Conservation (phyloP, 176 grass and related monocot genomes). For the Coix lacrymajobi region DNA sequence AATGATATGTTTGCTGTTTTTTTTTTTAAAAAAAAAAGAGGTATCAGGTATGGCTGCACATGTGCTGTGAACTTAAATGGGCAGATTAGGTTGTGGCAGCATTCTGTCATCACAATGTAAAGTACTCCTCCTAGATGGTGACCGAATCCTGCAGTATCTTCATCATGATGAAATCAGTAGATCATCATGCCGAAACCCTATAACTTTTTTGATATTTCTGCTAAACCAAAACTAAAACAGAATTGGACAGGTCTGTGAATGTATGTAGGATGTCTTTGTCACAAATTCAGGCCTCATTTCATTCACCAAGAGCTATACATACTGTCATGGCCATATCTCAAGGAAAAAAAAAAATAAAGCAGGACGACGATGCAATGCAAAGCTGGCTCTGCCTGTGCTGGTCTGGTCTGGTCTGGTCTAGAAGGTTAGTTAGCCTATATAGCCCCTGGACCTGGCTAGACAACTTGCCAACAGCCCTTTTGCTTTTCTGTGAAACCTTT, state of each 20-base stretch:
- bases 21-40: no score
- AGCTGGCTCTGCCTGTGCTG: constrained; percentile 6
- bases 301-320: neutral
- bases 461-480: neutral
- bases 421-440: constrained; percentile 29
- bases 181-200: neutral
- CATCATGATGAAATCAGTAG: neutral
- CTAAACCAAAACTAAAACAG: neutral
- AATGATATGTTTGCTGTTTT: neutral
- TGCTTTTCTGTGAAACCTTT: neutral
- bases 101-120: neutral
- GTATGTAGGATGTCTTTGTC: neutral
- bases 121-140: neutral
- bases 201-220: neutral
- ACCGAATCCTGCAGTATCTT: neutral
- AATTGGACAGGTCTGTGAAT: neutral
- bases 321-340: neutral
- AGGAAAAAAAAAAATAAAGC: neutral
- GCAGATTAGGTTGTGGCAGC: neutral
- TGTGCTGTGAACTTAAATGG: neutral
- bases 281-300: neutral
- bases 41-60: neutral
- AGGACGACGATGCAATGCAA: neutral
- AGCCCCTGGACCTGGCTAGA: neutral
- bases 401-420: neutral